A percentile compares a stretch with the other conserved stretches of the same genome.
Evolutionary conservation across 2,329 filamentous ascomycete species (phyloP).

Genomic region (Neonectria sp.): DNA sequence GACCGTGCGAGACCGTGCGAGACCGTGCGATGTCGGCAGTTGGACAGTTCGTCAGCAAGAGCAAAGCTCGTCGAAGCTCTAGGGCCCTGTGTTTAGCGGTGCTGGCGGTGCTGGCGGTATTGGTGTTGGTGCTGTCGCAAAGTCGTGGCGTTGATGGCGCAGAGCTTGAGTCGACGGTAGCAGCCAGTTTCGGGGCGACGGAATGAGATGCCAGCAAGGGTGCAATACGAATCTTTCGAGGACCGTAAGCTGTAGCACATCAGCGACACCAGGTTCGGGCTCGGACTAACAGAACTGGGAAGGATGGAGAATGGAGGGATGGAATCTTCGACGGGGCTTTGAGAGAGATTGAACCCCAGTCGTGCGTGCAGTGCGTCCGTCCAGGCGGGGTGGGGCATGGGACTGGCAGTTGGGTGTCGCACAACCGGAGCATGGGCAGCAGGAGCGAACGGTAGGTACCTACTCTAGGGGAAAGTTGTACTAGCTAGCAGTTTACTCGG

Average conservation of each 20-base stretch:
- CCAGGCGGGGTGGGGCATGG: conserved; percentile 23
- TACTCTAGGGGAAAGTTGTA: neutral
- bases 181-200: conserved; percentile 37
- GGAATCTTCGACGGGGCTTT: conserved; percentile 30
- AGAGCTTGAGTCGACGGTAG: conserved; percentile 41
- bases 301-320: conserved; percentile 26
- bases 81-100: neutral
- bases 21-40: conserved; percentile 5
- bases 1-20: neutral
- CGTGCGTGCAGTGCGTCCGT: neutral
- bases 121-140: conserved; percentile 5
- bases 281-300: conserved; percentile 20
- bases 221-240: conserved; percentile 28
- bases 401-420: conserved; percentile 15
- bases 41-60: conserved; percentile 1
- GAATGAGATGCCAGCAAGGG: conserved; percentile 31
- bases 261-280: conserved; percentile 7
- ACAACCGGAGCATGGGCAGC: conserved; percentile 14
- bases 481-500: neutral
- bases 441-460: conserved; percentile 5
- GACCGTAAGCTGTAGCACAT: conserved; percentile 9
- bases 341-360: conserved; percentile 27
- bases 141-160: conserved; percentile 39
- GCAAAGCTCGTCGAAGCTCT: neutral
- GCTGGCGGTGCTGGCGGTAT: conserved; percentile 10